Evolutionary conservation across 2,329 filamentous ascomycete genomes (phyloP).

Genomic region (Zasmidium angulare): DNA sequence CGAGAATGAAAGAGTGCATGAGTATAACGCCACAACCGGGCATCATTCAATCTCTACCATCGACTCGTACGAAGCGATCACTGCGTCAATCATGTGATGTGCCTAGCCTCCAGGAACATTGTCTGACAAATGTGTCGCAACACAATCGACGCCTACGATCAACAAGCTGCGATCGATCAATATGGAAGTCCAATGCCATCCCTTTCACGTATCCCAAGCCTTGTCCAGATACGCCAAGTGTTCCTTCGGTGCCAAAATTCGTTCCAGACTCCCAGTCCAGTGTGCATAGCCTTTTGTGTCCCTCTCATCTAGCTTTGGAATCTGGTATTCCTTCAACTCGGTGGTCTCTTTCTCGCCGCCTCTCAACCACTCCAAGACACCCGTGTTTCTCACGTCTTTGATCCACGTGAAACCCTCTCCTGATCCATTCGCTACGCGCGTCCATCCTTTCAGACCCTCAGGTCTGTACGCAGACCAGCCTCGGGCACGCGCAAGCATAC

Average conservation of each 20-base stretch:
- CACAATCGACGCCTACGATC: too few relatives aligned
- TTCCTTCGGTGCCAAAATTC: constrained; percentile 3
- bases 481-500: neutral
- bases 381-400: neutral
- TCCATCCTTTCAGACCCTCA: neutral
- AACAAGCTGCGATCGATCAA: too few relatives aligned
- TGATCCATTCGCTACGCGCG: neutral
- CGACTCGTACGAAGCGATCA: too few relatives aligned
- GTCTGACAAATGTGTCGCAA: too few relatives aligned
- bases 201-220: neutral
- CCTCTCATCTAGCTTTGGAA: neutral
- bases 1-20: too few relatives aligned
- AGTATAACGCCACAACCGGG: too few relatives aligned
- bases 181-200: too few relatives aligned
- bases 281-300: constrained; percentile 1
- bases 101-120: too few relatives aligned
- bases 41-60: too few relatives aligned
- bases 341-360: neutral
- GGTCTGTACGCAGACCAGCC: neutral
- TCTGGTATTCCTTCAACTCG: neutral
- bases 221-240: neutral
- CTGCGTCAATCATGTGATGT: too few relatives aligned
- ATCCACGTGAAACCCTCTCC: neutral
- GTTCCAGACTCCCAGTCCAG: constrained; percentile 3
- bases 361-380: neutral